A percentile compares a stretch with the other conserved stretches of the same genome.
These are phyloP conservation scores for Pyrus betulifolia DNA, from an alignment of 306 rosid species.

Conservation along the genomic window DNA sequence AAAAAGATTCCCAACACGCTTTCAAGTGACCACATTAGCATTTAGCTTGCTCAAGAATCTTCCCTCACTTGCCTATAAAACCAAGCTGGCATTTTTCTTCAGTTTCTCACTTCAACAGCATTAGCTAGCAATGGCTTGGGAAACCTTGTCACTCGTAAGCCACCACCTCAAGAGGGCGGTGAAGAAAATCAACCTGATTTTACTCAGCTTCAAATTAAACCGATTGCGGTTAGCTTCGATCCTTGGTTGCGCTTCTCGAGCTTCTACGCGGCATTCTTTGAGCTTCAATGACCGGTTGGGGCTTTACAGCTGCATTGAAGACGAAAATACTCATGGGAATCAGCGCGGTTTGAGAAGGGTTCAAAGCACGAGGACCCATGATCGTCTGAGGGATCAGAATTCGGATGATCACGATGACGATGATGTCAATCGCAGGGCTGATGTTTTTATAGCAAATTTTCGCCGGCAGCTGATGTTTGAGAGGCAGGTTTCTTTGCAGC, in stretches of 20 bases:
- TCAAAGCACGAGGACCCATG: conserved; percentile 9
- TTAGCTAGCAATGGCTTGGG: conserved; percentile 3
- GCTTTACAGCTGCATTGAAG: conserved; percentile 26
- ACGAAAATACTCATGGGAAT: conserved; percentile 12
- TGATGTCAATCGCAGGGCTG: conserved; percentile 55
- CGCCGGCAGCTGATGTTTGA: conserved; percentile 39
- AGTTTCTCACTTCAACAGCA: neutral
- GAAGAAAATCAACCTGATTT: conserved; percentile 27
- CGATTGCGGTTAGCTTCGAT: neutral
- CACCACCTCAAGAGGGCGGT: conserved; percentile 23
- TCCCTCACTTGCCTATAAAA: conserved; percentile 2
- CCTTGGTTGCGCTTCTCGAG: neutral
- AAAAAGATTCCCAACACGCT: conserved; percentile 8
- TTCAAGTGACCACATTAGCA: neutral
- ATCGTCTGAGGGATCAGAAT: neutral
- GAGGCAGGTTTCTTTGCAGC: conserved; percentile 44
- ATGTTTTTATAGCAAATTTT: conserved; percentile 53
- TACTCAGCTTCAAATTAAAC: conserved; percentile 4
- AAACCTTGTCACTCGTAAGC: neutral
- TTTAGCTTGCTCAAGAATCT: conserved; percentile 13
- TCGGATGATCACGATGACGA: neutral
- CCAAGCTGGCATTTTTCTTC: neutral
- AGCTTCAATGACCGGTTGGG: conserved; percentile 20
- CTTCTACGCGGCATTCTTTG: conserved; percentile 12
- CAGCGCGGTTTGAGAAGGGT: neutral